phyloP scores from a whole-genome alignment of 2,329 filamentous ascomycete species.

The Penicillium sp. region DNA sequence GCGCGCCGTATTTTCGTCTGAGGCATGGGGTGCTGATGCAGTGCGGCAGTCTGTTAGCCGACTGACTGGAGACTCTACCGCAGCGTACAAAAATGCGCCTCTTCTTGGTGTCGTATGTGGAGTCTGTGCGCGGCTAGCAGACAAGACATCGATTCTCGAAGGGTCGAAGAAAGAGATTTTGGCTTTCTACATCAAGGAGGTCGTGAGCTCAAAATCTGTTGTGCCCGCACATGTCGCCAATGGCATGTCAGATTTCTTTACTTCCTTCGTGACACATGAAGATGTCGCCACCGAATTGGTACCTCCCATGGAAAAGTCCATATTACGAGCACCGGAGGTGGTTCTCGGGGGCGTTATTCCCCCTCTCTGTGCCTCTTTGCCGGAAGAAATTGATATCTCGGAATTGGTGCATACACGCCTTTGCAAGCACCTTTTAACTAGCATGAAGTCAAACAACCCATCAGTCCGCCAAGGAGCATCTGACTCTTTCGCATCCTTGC shows the following conservation, averaged over 20 bases:
- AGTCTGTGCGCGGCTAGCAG: slow-evolving; percentile 70
- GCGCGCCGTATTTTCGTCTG: slow-evolving; percentile 66
- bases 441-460: slow-evolving; percentile 84
- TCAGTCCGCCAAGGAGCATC: slow-evolving; percentile 73
- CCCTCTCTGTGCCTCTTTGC: slow-evolving; percentile 68
- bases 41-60: slow-evolving; percentile 62
- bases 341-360: slow-evolving; percentile 76
- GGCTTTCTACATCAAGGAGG: slow-evolving; percentile 79
- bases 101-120: slow-evolving; percentile 84
- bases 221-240: slow-evolving; percentile 70
- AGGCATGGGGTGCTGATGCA: slow-evolving; percentile 58
- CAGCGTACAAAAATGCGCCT: slow-evolving; percentile 67
- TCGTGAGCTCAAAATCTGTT: slow-evolving; percentile 72
- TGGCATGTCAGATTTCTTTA: slow-evolving; percentile 79
- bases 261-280: slow-evolving; percentile 66
- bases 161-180: slow-evolving; percentile 70
- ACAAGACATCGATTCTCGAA: slow-evolving; percentile 62
- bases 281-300: slow-evolving; percentile 75
- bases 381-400: slow-evolving; percentile 72
- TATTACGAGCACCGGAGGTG: slow-evolving; percentile 86
- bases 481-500: slow-evolving; percentile 69
- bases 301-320: slow-evolving; percentile 80
- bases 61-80: slow-evolving; percentile 66
- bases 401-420: slow-evolving; percentile 68
- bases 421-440: slow-evolving; percentile 83